Base-by-base conservation (phyloP, 2,329 filamentous ascomycete species). In the Cytospora chrysosperma region DNA sequence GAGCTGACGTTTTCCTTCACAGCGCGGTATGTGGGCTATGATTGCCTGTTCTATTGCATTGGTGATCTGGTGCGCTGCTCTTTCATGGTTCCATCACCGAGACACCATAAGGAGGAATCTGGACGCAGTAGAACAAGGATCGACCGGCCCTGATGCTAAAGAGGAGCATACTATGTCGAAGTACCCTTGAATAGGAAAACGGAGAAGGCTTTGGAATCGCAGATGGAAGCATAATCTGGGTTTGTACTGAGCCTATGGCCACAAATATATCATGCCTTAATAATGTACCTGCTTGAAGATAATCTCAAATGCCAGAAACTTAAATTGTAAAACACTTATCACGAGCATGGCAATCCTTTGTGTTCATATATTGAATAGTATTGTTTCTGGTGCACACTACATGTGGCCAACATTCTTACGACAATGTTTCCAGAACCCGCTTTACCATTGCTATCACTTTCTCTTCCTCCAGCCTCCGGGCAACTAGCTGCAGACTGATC, bases 11-110 rank as follows among this genome's bases (percentile, higher is more conserved):
- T 69, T 63, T 56, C 63, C 17, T 13, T 65, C 43, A 28, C 65
- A 87, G 80, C 80, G 81, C 63, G 88, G 88, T n/a, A 89, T 90
- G 87, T 90, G 85, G 81, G 87, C 88, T 3, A 90, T 90, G 88
- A 88, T 91, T 70, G 87, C 80, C 1, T 80, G 81, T 9, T 86
- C 81, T 26, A 83, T 89, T 59, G 82, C 81, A 2, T 74, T 90
- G 70, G 79, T 78, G 0, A 67, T 86, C 1, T 90, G 88, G 88
- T 85, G 84, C 0, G 81, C 73, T 0, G 77, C 78, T 1, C 71
- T 89, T 50, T 76, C 82, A 1, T 84, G 78, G 66, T 68, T 13
- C 72, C 76, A 58, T 73, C 75, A 13, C 78, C 80, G 68, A 76
- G 58, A 59, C 56, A 56, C 59, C 65, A 65, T 37, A 69, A 67